Conservation (phyloP, 768 basidiomycete genomes). For the Auricularia cornea region DNA sequence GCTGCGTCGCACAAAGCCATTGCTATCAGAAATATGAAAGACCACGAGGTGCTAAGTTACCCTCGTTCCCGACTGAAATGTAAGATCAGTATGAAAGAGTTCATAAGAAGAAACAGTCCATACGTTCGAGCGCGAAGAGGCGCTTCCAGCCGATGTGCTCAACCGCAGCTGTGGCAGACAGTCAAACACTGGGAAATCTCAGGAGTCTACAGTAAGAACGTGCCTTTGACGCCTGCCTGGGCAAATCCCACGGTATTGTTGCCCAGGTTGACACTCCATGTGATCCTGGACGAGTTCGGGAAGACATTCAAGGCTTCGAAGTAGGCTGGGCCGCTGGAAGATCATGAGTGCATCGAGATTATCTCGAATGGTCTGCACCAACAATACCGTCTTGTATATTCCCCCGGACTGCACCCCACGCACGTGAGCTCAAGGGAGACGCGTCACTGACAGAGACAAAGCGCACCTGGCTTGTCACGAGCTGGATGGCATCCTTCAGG, state of each 20-base stretch:
- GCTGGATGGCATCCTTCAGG: constrained; percentile 12
- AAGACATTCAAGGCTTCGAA: constrained; percentile 20
- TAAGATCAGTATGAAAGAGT: too few species aligned
- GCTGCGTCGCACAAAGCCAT: constrained; percentile 20
- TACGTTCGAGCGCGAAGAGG: constrained; percentile 21
- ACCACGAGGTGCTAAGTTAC: background rate
- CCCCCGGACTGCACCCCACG: constrained; percentile 15
- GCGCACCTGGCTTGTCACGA: constrained; percentile 18
- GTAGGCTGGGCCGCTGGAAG: constrained; percentile 17
- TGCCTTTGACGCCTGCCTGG: constrained; percentile 1
- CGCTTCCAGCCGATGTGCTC: constrained; percentile 16
- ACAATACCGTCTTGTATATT: constrained; percentile 22
- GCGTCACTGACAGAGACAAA: too few species aligned
- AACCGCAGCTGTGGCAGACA: constrained; percentile 17
- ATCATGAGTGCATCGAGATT: background rate
- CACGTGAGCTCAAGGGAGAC: background rate
- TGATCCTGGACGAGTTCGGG: constrained; percentile 16
- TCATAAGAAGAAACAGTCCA: background rate
- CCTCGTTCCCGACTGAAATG: background rate
- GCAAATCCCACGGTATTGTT: constrained; percentile 22
- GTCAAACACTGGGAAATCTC: too few species aligned
- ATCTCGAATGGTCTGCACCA: background rate
- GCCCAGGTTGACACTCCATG: constrained; percentile 23
- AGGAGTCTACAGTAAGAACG: background rate
- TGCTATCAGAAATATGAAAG: constrained; percentile 9